A percentile compares a stretch with the other conserved stretches of the same genome.
These are phyloP conservation scores for Paracorniculantispora psalliotae DNA, from an alignment of 2,329 filamentous ascomycete species.

Conservation along the genomic window DNA sequence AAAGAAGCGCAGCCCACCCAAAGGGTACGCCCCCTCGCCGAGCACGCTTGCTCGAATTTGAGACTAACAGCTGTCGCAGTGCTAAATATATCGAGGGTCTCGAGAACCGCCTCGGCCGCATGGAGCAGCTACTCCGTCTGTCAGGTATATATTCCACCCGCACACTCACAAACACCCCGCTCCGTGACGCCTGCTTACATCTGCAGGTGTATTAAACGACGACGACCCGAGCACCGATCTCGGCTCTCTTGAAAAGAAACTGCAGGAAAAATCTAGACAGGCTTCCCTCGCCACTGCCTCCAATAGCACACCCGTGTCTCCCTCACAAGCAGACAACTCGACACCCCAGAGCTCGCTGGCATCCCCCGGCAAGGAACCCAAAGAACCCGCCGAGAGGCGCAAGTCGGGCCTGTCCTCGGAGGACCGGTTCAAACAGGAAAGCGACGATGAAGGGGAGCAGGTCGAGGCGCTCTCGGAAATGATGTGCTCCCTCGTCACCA, in stretches of 20 bases:
- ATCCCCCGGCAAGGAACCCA: constrained; percentile 43
- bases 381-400: constrained; percentile 29
- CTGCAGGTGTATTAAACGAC: constrained; percentile 67
- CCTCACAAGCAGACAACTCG: constrained; percentile 41
- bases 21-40: constrained; percentile 69
- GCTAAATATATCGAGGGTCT: constrained; percentile 97
- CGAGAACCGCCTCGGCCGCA: constrained; percentile 89
- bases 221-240: constrained; percentile 85
- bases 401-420: constrained; percentile 23
- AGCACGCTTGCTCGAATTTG: too few relatives aligned
- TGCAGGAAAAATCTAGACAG: constrained; percentile 54
- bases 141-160: constrained; percentile 52
- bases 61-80: too few relatives aligned
- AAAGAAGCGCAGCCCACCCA: constrained; percentile 96
- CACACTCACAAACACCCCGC: background rate
- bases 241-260: constrained; percentile 76
- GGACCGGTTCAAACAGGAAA: constrained; percentile 16
- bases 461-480: constrained; percentile 90
- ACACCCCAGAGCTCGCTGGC: constrained; percentile 50
- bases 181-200: background rate
- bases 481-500: constrained; percentile 98
- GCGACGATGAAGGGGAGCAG: constrained; percentile 33
- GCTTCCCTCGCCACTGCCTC: constrained; percentile 43
- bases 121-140: constrained; percentile 85
- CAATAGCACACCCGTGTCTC: constrained; percentile 41